A percentile compares a stretch with the other conserved stretches of the same genome.
These are phyloP conservation scores for Penicillium ochrochloron DNA, from an alignment of 495 filamentous ascomycete genomes.

Conservation along the genomic window DNA sequence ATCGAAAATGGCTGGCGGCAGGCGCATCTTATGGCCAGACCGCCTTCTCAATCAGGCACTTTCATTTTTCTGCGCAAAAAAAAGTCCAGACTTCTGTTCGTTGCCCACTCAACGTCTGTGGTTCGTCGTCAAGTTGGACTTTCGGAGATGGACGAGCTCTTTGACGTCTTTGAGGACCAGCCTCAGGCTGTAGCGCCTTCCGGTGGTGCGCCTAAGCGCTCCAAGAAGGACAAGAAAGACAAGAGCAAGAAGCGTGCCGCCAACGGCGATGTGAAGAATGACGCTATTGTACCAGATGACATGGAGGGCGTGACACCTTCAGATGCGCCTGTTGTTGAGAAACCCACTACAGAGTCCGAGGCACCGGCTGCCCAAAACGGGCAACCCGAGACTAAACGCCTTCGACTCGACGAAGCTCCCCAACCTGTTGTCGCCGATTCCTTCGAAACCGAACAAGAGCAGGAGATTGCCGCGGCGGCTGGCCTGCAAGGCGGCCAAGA, in stretches of 20 bases:
- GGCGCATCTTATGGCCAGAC: conserved; percentile 6
- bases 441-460: conserved; percentile 93
- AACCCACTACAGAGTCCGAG: conserved; percentile 25
- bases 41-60: conserved; percentile 35
- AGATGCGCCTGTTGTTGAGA: conserved; percentile 41
- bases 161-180: conserved; percentile 80
- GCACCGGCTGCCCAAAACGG: conserved; percentile 35
- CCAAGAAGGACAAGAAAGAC: conserved; percentile 65
- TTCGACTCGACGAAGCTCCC: conserved; percentile 69
- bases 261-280: conserved; percentile 71
- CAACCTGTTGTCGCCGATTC: conserved; percentile 89
- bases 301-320: conserved; percentile 50
- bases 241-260: conserved; percentile 82
- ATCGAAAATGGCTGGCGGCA: neutral
- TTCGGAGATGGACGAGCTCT: conserved; percentile 75
- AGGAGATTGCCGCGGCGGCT: conserved; percentile 80
- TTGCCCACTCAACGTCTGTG: conserved; percentile 19
- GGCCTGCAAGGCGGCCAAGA: conserved; percentile 78
- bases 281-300: conserved; percentile 44
- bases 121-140: conserved; percentile 20
- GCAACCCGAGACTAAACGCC: conserved; percentile 71
- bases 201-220: conserved; percentile 37
- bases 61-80: conserved; percentile 43
- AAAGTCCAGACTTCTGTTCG: conserved; percentile 22
- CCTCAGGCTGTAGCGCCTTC: conserved; percentile 48